Base-by-base conservation (phyloP, 805 yeast genomes). In the Yamadazyma olivae region DNA sequence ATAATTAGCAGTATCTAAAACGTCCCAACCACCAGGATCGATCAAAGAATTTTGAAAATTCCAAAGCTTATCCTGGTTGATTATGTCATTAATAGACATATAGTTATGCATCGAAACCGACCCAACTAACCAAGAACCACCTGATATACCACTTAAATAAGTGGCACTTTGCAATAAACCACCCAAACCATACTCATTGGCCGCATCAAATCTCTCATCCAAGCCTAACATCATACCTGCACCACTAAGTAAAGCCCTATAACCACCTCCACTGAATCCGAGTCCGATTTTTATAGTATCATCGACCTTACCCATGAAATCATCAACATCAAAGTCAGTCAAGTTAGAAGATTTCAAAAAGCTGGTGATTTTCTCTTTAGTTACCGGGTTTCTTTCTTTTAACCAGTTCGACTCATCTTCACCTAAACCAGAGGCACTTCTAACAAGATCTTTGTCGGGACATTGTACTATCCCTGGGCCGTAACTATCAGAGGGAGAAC, bases 161-260 rank as follows among this genome's bases (percentile, higher is more conserved):
- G 87, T 76, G 1, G 88, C 53, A 3, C 84, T 61, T 52, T 83
- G 89, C 22, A 88, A 60, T 17, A 89, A 58, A 4, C 95, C 95
- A 25, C 95, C 95, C 30, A 88, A 58, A 12, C 89, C 88, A 22
- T 62, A 54, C 4, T 70, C 66, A 17, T 60, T 62, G 4, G 78
- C 66, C 37, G 71, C 72, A 6, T 51, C 59, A 3, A 88, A 79
- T 49, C 95, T 67, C 50, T 79, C 78, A 57, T 88, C 96, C 39
- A 85, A 60, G 0, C 91, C 95, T 1, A 90, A 63, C 23, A 89
- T 61, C 57, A 83, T 79, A 27, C 96, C 96, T 9, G 95, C 96
- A 1, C 95, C 96, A 40, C 44, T 35, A 71, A 81, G 69, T 90
- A 88, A 85, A 24, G 96, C 95, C 41, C 96, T 72, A 57, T 85